Base-by-base conservation (phyloP, 805 yeast genomes). In the Pichia rugopelliculosa region DNA sequence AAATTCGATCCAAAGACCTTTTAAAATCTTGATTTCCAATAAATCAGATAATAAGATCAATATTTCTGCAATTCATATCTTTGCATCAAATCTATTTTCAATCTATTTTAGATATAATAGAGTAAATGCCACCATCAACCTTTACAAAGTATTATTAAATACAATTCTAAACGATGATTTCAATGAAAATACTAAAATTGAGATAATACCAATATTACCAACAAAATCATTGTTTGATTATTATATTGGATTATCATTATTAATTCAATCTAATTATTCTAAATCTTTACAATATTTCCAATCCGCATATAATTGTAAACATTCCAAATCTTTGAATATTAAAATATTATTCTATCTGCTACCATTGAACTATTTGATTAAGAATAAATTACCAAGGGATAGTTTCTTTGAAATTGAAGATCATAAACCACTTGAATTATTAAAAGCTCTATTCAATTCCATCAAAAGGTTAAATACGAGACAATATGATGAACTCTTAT, bases 41-140 rank as follows among this genome's bases (percentile, higher is more conserved):
- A 46, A 46, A 34, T 41, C 49, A 1, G 49, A 46, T 11, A 41
- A 27, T 18, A 26, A 17, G 21, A 46, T 46, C 22, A 46, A 46
- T 18, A 38, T 46, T 8, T 46, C 49, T 18, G 49, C 49, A 17
- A 23, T 46, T 11, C 49, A 46, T 22, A 42, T 46, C 4, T 46
- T 46, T 46, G 38, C 49, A 13, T 41, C 49, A 4, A 42, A 46
- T 21, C 21, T 46, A 21, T 46, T 46, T 20, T 41, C 49, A n/a
- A 41, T 41, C 20, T 46, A 46, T 26, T 42, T 46, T 23, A 41
- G 34, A 20, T 46, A 46, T 33, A 41, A 41, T n/a, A 36, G 38
- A 22, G 8, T 46, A 4, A 46, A 36, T 25, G 49, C 49, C 15
- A 40, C 25, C 3, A 37, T 33, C 4, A 46, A 41, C n/a, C 38